phyloP scores from a whole-genome alignment of 371 early-diverging fungal species.

The Zancudomyces culisetae region DNA sequence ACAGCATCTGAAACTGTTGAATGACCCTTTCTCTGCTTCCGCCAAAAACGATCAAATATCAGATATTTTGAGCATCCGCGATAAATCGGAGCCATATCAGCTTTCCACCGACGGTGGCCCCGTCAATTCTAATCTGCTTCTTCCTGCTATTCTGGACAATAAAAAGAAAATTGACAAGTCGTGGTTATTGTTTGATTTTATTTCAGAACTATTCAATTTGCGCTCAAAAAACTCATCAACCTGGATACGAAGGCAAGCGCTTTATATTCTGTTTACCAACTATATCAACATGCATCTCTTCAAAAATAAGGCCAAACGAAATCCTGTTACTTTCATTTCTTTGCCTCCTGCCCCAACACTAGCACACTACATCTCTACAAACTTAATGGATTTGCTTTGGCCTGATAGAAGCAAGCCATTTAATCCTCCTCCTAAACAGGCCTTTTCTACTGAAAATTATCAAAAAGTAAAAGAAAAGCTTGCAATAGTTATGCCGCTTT shows the following conservation, averaged over 20 bases:
- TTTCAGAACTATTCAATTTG: conserved; percentile 73
- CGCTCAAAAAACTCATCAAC: conserved; percentile 67
- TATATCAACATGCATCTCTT: too few relatives aligned
- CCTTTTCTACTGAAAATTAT: conserved; percentile 5
- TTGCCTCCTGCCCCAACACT: too few relatives aligned
- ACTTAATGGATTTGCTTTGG: too few relatives aligned
- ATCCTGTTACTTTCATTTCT: too few relatives aligned
- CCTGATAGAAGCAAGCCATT: conserved; percentile 6
- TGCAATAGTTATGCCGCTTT: conserved; percentile 19
- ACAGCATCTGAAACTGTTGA: too few relatives aligned
- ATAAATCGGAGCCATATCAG: conserved; percentile 5
- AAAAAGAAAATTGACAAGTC: conserved; percentile 29
- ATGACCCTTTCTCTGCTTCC: too few relatives aligned
- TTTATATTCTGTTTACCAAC: too few relatives aligned
- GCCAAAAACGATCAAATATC: neutral
- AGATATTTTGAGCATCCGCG: neutral
- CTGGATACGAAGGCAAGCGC: conserved; percentile 70
- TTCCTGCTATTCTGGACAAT: neutral
- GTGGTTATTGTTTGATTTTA: conserved; percentile 55
- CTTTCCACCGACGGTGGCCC: conserved; percentile 19
- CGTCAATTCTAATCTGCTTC: neutral
- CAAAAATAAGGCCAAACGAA: too few relatives aligned
- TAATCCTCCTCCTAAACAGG: neutral
- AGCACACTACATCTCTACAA: too few relatives aligned
- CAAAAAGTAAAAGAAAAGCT: conserved; percentile 4